Percentiles rank a stretch among this genome's conserved stretches.
Evolutionary conservation across 371 early-diverging fungal species (phyloP).

Genomic region (Vittaforma corneae): DNA sequence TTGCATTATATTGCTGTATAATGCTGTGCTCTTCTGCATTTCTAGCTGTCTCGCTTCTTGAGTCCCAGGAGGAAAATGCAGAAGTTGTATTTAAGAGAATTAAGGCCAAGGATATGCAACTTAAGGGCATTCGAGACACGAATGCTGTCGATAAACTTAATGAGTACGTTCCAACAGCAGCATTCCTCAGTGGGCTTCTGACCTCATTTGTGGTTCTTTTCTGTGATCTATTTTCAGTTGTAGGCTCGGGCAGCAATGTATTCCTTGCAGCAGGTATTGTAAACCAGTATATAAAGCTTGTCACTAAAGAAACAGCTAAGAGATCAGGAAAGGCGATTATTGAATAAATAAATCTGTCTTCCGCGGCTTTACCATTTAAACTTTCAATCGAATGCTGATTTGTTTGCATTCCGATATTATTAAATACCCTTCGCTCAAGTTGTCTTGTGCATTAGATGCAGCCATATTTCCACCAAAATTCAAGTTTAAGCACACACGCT

Average conservation of each 20-base stretch:
- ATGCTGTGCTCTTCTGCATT: conserved; percentile 83
- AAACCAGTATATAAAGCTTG: conserved; percentile 66
- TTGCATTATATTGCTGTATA: conserved; percentile 75
- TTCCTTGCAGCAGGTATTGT: conserved; percentile 93
- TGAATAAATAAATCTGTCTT: conserved; percentile 49
- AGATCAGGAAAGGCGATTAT: conserved; percentile 43
- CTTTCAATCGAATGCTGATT: too few species aligned
- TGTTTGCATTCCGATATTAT: too few species aligned
- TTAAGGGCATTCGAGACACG: conserved; percentile 78
- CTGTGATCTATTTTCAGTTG: conserved; percentile 73
- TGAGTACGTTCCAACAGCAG: conserved; percentile 85
- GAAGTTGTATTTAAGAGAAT: conserved; percentile 87
- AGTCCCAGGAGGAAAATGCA: conserved; percentile 86
- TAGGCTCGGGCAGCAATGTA: conserved; percentile 98
- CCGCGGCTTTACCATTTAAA: too few species aligned
- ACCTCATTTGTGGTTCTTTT: conserved; percentile 81
- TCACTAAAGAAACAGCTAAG: conserved; percentile 54
- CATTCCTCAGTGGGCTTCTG: conserved; percentile 81
- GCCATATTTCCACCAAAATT: too few species aligned
- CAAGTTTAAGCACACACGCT: too few species aligned
- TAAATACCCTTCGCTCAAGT: too few species aligned
- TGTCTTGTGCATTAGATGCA: too few species aligned
- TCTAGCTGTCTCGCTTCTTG: conserved; percentile 93
- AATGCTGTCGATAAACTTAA: conserved; percentile 92
- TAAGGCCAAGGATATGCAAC: conserved; percentile 87